Percentiles rank a stretch among this genome's conserved stretches.
These are phyloP conservation scores for Malassezia slooffiae DNA, from an alignment of 1,284 basidiomycete species.

Conservation along the genomic window DNA sequence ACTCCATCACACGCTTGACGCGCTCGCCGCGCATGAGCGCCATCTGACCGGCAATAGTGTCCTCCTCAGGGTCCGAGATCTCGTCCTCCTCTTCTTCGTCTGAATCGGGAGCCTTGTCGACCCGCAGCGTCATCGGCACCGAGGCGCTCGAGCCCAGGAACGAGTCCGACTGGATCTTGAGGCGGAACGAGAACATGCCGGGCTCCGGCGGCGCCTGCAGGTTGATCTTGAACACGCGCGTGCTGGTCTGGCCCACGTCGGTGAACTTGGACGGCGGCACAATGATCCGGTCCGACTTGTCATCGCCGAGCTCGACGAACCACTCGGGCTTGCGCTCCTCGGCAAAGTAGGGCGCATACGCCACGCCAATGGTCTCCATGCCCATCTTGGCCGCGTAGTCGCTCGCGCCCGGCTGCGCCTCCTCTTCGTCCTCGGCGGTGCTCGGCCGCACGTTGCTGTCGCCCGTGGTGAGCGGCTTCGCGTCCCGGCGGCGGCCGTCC, in stretches of 20 bases:
- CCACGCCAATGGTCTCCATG: conserved; percentile 54
- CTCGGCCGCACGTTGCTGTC: conserved; percentile 32
- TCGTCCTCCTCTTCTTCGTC: conserved; percentile 32
- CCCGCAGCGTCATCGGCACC: conserved; percentile 48
- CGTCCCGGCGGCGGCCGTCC: conserved; percentile 27
- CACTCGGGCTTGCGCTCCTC: conserved; percentile 49
- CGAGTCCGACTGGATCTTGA: conserved; percentile 74
- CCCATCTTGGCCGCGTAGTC: conserved; percentile 43
- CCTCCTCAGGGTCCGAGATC: conserved; percentile 45
- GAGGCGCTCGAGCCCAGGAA: conserved; percentile 65
- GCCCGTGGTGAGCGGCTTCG: conserved; percentile 46
- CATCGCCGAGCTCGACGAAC: conserved; percentile 64
- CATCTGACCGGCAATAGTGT: conserved; percentile 87
- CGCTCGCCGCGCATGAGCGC: conserved; percentile 83
- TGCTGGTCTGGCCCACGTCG: conserved; percentile 54
- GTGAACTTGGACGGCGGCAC: conserved; percentile 75
- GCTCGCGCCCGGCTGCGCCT: conserved; percentile 8
- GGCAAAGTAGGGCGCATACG: conserved; percentile 84
- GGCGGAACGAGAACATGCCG: conserved; percentile 79
- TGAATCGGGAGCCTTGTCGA: conserved; percentile 54
- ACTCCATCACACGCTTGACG: conserved; percentile 57
- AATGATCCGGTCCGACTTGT: conserved; percentile 76
- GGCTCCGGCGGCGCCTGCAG: conserved; percentile 85
- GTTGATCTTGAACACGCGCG: conserved; percentile 74
- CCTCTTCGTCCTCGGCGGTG: conserved; percentile 25